Conservation (phyloP, 768 basidiomycete genomes). For the Lactarius deliciosus region DNA sequence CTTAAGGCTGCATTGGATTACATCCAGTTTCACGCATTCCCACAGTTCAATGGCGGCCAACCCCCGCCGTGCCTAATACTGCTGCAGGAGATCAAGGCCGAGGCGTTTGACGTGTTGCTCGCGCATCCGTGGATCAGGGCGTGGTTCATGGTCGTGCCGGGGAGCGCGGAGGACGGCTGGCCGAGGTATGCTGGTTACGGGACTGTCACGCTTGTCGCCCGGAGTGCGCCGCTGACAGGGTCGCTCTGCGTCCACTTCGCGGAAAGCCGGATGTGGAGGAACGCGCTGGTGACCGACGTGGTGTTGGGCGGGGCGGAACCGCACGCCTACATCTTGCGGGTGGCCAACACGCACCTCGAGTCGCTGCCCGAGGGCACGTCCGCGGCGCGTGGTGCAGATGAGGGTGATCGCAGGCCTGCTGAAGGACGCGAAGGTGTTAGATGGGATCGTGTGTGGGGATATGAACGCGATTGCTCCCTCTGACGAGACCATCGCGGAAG, state of each 20-base stretch:
- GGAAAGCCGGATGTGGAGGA: slow-evolving; percentile 50
- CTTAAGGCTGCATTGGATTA: slow-evolving; percentile 51
- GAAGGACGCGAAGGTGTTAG: slow-evolving; percentile 46
- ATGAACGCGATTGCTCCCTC: slow-evolving; percentile 62
- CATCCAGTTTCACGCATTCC: slow-evolving; percentile 53
- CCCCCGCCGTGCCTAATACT: slow-evolving; percentile 63
- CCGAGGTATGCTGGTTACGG: slow-evolving; percentile 52
- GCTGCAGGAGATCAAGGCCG: slow-evolving; percentile 61
- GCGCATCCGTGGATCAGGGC: slow-evolving; percentile 60
- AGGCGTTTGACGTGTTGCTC: slow-evolving; percentile 49
- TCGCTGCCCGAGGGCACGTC: slow-evolving; percentile 50
- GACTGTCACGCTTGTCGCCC: slow-evolving; percentile 68
- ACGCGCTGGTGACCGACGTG: slow-evolving; percentile 58
- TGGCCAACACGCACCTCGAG: slow-evolving; percentile 77
- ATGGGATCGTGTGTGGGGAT: slow-evolving; percentile 67
- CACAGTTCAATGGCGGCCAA: slow-evolving; percentile 41
- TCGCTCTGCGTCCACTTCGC: slow-evolving; percentile 55
- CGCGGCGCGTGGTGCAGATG: slow-evolving; percentile 49
- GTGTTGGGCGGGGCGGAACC: slow-evolving; percentile 35
- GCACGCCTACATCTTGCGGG: slow-evolving; percentile 47
- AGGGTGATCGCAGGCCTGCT: slow-evolving; percentile 51
- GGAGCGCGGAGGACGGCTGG: slow-evolving; percentile 52
- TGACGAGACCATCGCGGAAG: slow-evolving; percentile 45
- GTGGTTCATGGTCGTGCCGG: slow-evolving; percentile 60
- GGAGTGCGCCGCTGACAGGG: slow-evolving; percentile 49